Evolutionary conservation across 1,139 yeast species (phyloP).

Genomic region (Nakaseomyces nivariensis): DNA sequence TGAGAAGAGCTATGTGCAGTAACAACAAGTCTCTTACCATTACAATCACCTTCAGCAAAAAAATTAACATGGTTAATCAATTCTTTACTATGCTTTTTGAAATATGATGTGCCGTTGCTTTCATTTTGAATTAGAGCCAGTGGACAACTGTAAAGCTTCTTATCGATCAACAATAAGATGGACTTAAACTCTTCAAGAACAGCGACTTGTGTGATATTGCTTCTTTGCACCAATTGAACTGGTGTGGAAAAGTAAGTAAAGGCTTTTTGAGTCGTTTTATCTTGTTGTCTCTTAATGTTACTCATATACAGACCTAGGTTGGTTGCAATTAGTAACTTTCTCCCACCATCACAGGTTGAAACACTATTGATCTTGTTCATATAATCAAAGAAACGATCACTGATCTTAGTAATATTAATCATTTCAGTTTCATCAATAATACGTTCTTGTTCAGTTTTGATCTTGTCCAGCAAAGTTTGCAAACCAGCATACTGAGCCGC

Average conservation of each 20-base stretch:
- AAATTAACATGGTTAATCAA: slow-evolving; percentile 77
- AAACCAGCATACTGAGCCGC: slow-evolving; percentile 62
- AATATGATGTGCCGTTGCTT: slow-evolving; percentile 45
- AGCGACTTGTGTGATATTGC: slow-evolving; percentile 80
- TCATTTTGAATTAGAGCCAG: slow-evolving; percentile 53
- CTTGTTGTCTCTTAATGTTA: slow-evolving; percentile 38
- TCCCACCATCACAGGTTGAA: slow-evolving; percentile 91
- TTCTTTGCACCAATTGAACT: slow-evolving; percentile 62
- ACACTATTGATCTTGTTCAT: slow-evolving; percentile 83
- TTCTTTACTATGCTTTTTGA: slow-evolving; percentile 58
- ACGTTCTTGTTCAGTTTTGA: slow-evolving; percentile 68
- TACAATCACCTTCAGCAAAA: slow-evolving; percentile 87
- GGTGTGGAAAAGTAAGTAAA: slow-evolving; percentile 61
- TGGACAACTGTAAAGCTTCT: slow-evolving; percentile 75
- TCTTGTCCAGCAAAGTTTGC: slow-evolving; percentile 69
- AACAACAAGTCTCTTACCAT: slow-evolving; percentile 78
- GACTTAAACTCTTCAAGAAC: slow-evolving; percentile 88
- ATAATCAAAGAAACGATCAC: slow-evolving; percentile 58
- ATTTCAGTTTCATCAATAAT: slow-evolving; percentile 67
- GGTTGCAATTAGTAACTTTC: slow-evolving; percentile 82
- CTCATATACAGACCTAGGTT: slow-evolving; percentile 85
- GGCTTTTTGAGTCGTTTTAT: slow-evolving; percentile 30
- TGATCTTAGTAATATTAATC: slow-evolving; percentile 65
- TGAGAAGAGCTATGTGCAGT: slow-evolving; percentile 74
- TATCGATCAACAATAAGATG: slow-evolving; percentile 72